Percentiles rank a stretch among this genome's conserved stretches.
These are phyloP conservation scores for Stephanodiscus minutulus DNA, from an alignment of 108 stramenopile species.

Conservation along the genomic window DNA sequence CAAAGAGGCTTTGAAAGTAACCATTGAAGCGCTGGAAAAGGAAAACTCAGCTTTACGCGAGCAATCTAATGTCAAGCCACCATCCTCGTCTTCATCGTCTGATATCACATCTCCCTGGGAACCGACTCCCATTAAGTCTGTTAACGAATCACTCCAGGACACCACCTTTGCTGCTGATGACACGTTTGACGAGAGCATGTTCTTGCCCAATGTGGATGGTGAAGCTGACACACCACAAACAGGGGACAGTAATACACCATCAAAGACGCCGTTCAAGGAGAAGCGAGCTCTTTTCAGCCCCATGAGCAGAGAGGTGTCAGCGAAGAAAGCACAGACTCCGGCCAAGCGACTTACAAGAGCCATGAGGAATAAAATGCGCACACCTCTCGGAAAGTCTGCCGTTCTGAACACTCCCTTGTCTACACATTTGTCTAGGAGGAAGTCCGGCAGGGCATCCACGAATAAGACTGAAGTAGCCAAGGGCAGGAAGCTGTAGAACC, in stretches of 20 bases:
- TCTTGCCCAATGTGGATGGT: slow-evolving; percentile 31
- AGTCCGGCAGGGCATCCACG: not conserved
- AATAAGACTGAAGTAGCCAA: no score
- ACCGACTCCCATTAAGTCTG: not conserved
- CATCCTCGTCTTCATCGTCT: not conserved
- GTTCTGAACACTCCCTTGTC: not conserved
- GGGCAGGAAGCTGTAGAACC: no score
- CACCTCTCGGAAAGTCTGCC: slow-evolving; percentile 11
- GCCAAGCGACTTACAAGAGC: slow-evolving; percentile 3
- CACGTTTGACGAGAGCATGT: slow-evolving; percentile 40
- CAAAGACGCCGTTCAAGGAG: slow-evolving; percentile 17
- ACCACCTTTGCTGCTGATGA: slow-evolving; percentile 29
- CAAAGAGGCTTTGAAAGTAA: not conserved
- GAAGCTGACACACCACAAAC: not conserved
- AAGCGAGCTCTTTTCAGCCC: slow-evolving; percentile 16
- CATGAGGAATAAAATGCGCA: slow-evolving; percentile 10
- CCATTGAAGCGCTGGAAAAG: slow-evolving; percentile 4
- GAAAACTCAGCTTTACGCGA: slow-evolving; percentile 8
- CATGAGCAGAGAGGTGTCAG: not conserved
- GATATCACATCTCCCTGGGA: not conserved
- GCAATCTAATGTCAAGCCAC: slow-evolving; percentile 4
- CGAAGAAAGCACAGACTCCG: slow-evolving; percentile 1
- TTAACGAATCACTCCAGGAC: slow-evolving; percentile 1
- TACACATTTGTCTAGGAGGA: not conserved
- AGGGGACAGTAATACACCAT: slow-evolving; percentile 21